phyloP scores from a whole-genome alignment of 2,329 filamentous ascomycete species.

The Penicillium sp. region DNA sequence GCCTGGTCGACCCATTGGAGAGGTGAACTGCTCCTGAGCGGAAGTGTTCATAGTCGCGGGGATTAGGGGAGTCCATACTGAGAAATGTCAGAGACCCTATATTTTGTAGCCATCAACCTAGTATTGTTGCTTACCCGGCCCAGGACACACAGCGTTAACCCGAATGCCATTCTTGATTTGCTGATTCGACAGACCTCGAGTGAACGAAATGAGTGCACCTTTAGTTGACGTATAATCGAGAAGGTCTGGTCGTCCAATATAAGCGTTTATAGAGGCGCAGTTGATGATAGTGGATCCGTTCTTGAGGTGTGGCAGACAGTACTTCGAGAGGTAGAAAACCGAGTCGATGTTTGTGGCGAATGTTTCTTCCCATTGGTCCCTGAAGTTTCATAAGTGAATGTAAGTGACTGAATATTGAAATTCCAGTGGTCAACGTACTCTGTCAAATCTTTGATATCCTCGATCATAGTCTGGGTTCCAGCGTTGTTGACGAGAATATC shows the following conservation, averaged over 20 bases:
- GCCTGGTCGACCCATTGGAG: slow-evolving; percentile 75
- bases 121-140: slow-evolving; percentile 54
- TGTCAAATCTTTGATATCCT: slow-evolving; percentile 70
- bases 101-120: neutral
- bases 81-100: slow-evolving; percentile 3
- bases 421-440: slow-evolving; percentile 53
- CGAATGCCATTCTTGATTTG: slow-evolving; percentile 72
- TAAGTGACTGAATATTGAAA: neutral
- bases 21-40: slow-evolving; percentile 71
- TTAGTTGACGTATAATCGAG: slow-evolving; percentile 80
- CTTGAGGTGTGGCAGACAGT: slow-evolving; percentile 73
- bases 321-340: slow-evolving; percentile 80
- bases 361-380: slow-evolving; percentile 76
- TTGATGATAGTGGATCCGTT: slow-evolving; percentile 79
- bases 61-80: slow-evolving; percentile 75
- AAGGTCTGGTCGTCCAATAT: slow-evolving; percentile 77
- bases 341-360: slow-evolving; percentile 84
- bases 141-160: slow-evolving; percentile 77
- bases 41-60: slow-evolving; percentile 72
- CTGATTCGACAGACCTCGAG: slow-evolving; percentile 75
- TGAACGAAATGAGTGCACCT: slow-evolving; percentile 78
- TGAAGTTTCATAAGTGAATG: slow-evolving; percentile 29
- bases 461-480: slow-evolving; percentile 74
- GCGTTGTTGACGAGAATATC: slow-evolving; percentile 72
- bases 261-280: slow-evolving; percentile 82